Base-by-base conservation (phyloP, 2,329 filamentous ascomycete species). In the Scortechinia acanthostroma region DNA sequence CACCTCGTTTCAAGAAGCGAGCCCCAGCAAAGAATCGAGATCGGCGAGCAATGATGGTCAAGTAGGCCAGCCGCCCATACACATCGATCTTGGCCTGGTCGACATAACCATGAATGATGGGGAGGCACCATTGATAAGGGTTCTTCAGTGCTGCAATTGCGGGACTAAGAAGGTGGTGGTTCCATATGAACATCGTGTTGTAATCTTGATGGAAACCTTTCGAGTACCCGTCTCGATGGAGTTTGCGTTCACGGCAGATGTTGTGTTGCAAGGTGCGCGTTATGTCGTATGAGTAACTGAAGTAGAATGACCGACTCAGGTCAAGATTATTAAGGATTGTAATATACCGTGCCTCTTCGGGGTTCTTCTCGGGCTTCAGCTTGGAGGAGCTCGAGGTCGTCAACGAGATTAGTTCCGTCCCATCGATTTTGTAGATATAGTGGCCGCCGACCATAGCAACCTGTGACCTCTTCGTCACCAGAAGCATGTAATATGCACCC, bases 111-210 rank as follows among this genome's bases (percentile, higher is more conserved):
- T 98, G 91, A 40, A 96, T 91, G 47, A 97, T 86, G 0, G 93
- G 91, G 20, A 94, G 76, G 60, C 91, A 98, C 93, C 93, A 98
- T 58, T 97, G 90, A 58, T 88, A 95, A 0, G 88, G 83, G 54
- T 91, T 86, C 50, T 85, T 84, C 30, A 98, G 68, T 4, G 75
- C 76, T 16, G 70, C 65, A 13, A 77, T 70, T 0, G 86, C 89
- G 1, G 93, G 91, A 48, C 84, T 74, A 16, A 98, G 74, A 3
- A 98, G 73, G 61, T 96, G 87, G 53, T 88, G 80, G 55, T 98
- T 98, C 93, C 93, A 98, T 2, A 97, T 86, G 58, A 98, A 98
- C 93, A 98, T 98, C 30, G 86, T 80, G 56, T 96, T 95, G 59
- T 86, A 86, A 53, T 90, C 80, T 22, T 77, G 74, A 21, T 76